Evolutionary conservation across 2,329 filamentous ascomycete genomes (phyloP).

Genomic region (Penicillium sp.): DNA sequence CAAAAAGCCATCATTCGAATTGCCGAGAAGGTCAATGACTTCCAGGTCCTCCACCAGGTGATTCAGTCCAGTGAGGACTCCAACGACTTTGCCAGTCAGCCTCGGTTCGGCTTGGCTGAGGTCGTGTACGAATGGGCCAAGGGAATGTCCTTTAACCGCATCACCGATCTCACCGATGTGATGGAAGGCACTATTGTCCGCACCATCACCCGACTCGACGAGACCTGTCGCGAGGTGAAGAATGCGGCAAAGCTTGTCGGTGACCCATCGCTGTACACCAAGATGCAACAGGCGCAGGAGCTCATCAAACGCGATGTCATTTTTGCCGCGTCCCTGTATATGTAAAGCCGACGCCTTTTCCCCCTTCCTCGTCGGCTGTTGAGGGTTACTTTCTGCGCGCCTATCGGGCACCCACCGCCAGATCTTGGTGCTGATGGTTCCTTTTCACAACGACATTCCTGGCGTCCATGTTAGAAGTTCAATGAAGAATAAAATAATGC

Average conservation of each 20-base stretch:
- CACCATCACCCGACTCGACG: slow-evolving; percentile 88
- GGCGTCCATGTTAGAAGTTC: not conserved
- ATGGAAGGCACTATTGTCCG: slow-evolving; percentile 96
- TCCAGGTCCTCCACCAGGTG: slow-evolving; percentile 87
- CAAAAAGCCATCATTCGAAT: slow-evolving; percentile 84
- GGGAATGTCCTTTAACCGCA: slow-evolving; percentile 97
- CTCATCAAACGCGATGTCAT: slow-evolving; percentile 96
- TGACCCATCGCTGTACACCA: slow-evolving; percentile 85
- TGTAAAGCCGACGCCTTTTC: slow-evolving; percentile 50
- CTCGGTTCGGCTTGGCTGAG: slow-evolving; percentile 90
- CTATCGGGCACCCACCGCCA: slow-evolving; percentile 1
- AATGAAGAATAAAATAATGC: not conserved
- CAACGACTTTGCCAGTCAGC: slow-evolving; percentile 84
- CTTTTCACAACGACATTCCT: too few species aligned
- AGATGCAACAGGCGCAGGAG: slow-evolving; percentile 97
- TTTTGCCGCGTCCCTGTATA: slow-evolving; percentile 82
- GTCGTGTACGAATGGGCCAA: slow-evolving; percentile 98
- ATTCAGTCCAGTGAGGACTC: slow-evolving; percentile 85
- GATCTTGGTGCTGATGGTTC: too few species aligned
- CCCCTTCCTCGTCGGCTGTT: not conserved
- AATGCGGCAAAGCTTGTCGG: slow-evolving; percentile 94
- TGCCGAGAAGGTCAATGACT: slow-evolving; percentile 85
- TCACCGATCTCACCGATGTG: slow-evolving; percentile 92
- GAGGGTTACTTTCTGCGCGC: not conserved
- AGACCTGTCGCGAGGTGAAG: slow-evolving; percentile 96